phyloP scores from a whole-genome alignment of 2,329 filamentous ascomycete species.

The Nemania sp. region DNA sequence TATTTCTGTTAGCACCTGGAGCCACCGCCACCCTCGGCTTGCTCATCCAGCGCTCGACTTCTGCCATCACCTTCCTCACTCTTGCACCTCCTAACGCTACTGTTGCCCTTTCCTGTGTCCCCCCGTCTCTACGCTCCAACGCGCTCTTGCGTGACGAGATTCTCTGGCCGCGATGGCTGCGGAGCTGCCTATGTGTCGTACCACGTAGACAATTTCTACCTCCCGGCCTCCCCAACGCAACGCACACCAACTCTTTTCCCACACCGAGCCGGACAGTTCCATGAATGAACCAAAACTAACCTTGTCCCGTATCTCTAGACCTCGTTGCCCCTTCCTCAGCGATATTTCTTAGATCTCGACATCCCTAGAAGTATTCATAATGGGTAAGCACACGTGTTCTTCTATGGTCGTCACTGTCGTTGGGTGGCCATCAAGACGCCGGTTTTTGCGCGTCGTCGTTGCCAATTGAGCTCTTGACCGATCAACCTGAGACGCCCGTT shows the following conservation, averaged over 20 bases:
- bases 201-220: constrained; percentile 5
- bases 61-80: constrained; percentile 10
- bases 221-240: not conserved
- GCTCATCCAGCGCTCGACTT: constrained; percentile 4
- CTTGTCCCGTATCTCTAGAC: constrained; percentile 30
- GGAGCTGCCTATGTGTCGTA: not conserved
- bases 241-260: constrained; percentile 6
- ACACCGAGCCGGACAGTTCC: constrained; percentile 6
- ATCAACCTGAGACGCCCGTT: constrained; percentile 17
- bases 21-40: constrained; percentile 1
- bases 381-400: constrained; percentile 51
- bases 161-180: constrained; percentile 7
- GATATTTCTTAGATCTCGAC: constrained; percentile 37
- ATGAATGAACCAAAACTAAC: constrained; percentile 33
- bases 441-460: constrained; percentile 27
- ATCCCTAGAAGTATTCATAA: constrained; percentile 45
- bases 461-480: constrained; percentile 24
- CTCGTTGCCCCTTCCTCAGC: constrained; percentile 34
- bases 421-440: constrained; percentile 32
- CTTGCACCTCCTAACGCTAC: not conserved
- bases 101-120: not conserved
- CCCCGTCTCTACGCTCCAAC: not conserved
- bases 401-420: constrained; percentile 32
- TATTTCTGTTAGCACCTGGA: constrained; percentile 13
- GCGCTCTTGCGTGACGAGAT: constrained; percentile 9